Base-by-base conservation (phyloP, 805 yeast species). In the Wickerhamiella domercqiae region DNA sequence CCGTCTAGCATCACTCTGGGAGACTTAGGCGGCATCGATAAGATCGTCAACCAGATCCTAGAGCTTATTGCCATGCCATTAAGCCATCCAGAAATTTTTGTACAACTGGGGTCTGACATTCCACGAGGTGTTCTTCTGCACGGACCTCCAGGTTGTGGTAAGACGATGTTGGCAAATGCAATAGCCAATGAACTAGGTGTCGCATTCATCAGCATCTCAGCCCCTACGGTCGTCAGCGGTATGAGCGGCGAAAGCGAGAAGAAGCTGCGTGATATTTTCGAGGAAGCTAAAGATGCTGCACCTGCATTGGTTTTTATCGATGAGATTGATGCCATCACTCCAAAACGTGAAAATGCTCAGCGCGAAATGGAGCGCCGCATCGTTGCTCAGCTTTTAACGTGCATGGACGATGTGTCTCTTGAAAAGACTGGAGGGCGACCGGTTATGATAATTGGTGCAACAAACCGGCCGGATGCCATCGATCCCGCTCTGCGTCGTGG, bases 121-220 rank as follows among this genome's bases (percentile, higher is more conserved):
- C 94, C 97, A 15, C 67, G 95, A 19, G 97, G 97, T 31, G 80
- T 90, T 1, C 56, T 90, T 21, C 59, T 90, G n/a, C 93, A 86
- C 56, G 98, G 98, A 0, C 98, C 98, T 0, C 98, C 97, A 2
- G 98, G 98, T 13, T 90, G 98, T 64, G 98, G 98, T 55, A 90
- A 90, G 52, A 90, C 98, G 0, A 78, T 94, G 31, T 75, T 90
- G 38, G 98, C 98, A 3, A 84, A 84, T 56, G 95, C 97, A 0
- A 62, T 90, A 17, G 98, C 98, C 1, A 94, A 94, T 21, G 94
- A 87, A 52, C 66, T 90, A 22, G 79, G 83, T 47, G 94, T 90
- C 0, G 95, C 97, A 0, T 90, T 90, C 53, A 73, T 90, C 14
- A 77, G 79, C 32, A 68, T 90, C 1, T 79, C 94, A 20, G 97